Conservation (phyloP, 1,139 yeast species). For the Candida sanyaensis region DNA sequence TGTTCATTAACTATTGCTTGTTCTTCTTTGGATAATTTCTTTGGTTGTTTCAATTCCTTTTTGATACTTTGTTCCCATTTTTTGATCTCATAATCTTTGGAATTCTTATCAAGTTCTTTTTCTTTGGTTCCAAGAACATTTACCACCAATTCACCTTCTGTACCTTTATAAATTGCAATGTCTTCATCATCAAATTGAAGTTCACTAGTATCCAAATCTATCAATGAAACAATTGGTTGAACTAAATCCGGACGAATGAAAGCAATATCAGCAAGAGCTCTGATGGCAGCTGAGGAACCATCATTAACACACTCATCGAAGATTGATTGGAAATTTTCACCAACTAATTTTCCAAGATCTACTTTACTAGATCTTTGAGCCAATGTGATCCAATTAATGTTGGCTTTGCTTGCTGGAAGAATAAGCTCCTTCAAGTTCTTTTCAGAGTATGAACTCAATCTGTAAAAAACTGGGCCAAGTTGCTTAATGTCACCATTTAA, state of each 20-base stretch:
- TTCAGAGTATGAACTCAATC: conserved; percentile 23
- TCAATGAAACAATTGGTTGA: conserved; percentile 51
- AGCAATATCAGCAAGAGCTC: conserved; percentile 63
- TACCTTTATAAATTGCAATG: conserved; percentile 64
- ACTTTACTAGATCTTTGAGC: conserved; percentile 54
- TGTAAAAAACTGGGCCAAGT: conserved; percentile 31
- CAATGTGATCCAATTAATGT: conserved; percentile 72
- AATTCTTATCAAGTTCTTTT: conserved; percentile 54
- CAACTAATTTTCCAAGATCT: conserved; percentile 67
- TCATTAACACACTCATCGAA: conserved; percentile 21
- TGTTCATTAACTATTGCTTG: conserved; percentile 61
- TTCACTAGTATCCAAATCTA: conserved; percentile 41
- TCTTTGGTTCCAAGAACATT: conserved; percentile 52
- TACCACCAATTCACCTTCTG: conserved; percentile 70
- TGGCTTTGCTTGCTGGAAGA: conserved; percentile 56
- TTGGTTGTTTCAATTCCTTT: conserved; percentile 55
- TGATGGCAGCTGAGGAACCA: conserved; percentile 45
- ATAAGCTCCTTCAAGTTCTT: conserved; percentile 45
- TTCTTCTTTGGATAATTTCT: conserved; percentile 78
- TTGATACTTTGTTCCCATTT: conserved; percentile 90
- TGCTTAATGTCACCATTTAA: conserved; percentile 2
- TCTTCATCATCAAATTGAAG: conserved; percentile 24
- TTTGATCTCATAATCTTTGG: conserved; percentile 80
- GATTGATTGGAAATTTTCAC: conserved; percentile 37
- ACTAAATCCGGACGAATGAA: conserved; percentile 68